phyloP scores from a whole-genome alignment of 2,329 filamentous ascomycete genomes.

The Pleurostoma richardsiae region DNA sequence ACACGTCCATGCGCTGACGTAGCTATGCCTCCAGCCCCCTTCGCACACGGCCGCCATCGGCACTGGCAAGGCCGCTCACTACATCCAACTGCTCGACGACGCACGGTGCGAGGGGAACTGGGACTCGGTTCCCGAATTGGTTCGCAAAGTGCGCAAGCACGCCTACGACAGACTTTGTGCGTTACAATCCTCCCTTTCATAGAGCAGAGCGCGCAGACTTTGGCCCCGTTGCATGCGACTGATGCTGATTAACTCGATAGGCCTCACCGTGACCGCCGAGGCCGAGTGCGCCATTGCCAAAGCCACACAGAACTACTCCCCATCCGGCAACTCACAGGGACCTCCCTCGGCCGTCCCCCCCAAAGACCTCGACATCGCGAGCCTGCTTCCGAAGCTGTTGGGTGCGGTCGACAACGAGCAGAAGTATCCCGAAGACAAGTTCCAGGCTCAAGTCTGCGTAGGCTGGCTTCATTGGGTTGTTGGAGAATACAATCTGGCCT shows the following conservation, averaged over 20 bases:
- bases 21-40: too few species aligned
- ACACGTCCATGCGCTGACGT: too few species aligned
- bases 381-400: constrained; percentile 44
- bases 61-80: constrained; percentile 53
- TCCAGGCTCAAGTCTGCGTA: constrained; percentile 78
- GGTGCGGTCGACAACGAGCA: constrained; percentile 55
- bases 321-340: constrained; percentile 26
- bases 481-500: constrained; percentile 61
- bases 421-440: constrained; percentile 49
- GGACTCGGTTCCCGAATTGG: constrained; percentile 79
- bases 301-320: constrained; percentile 38
- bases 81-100: constrained; percentile 76
- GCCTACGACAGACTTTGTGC: constrained; percentile 79
- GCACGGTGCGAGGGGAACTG: constrained; percentile 86
- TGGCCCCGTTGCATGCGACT: too few species aligned
- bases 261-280: constrained; percentile 65
- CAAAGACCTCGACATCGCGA: constrained; percentile 38
- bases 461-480: constrained; percentile 81
- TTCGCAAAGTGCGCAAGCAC: constrained; percentile 93
- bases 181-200: constrained; percentile 21
- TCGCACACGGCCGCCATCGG: too few species aligned
- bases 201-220: background rate
- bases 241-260: constrained; percentile 29
- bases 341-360: constrained; percentile 30
- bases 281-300: constrained; percentile 62